These are phyloP conservation scores for Emergomyces africanus DNA, from an alignment of 2,329 filamentous ascomycete species.

Conservation along the genomic window DNA sequence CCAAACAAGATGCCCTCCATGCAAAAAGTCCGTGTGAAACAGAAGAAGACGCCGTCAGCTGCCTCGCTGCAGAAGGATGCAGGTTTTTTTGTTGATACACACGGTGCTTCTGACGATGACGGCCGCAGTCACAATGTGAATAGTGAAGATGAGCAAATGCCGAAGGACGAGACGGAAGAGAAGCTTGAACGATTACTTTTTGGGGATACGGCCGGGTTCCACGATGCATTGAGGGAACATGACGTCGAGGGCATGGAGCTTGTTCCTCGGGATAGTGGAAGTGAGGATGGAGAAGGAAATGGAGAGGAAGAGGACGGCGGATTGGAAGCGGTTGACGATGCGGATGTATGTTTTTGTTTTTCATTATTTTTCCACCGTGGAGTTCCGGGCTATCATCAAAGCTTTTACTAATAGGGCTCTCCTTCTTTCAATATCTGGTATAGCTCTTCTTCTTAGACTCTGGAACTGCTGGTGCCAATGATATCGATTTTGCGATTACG, in stretches of 20 bases:
- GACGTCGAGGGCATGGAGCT: constrained; percentile 29
- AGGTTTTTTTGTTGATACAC: not conserved
- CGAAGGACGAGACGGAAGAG: constrained; percentile 68
- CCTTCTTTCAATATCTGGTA: constrained; percentile 4
- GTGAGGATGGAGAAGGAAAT: constrained; percentile 30
- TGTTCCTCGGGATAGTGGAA: constrained; percentile 19
- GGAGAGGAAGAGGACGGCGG: constrained; percentile 35
- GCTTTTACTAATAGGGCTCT: not conserved
- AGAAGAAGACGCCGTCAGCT: not conserved
- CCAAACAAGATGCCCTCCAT: not conserved
- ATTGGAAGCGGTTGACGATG: constrained; percentile 59
- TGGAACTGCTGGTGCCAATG: constrained; percentile 33
- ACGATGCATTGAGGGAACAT: constrained; percentile 54
- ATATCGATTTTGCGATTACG: not conserved
- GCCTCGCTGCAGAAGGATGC: not conserved
- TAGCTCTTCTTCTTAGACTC: constrained; percentile 73
- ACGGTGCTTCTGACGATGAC: constrained; percentile 12
- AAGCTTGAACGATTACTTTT: constrained; percentile 82
- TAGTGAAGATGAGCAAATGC: constrained; percentile 16
- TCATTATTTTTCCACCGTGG: not conserved
- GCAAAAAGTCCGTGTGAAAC: not conserved
- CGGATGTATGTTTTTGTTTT: constrained; percentile 40
- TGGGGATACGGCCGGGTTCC: constrained; percentile 73
- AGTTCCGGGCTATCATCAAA: not conserved
- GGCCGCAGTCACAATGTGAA: constrained; percentile 18